phyloP scores from a whole-genome alignment of 768 basidiomycete species.

The Paxillus ammoniavirescens region DNA sequence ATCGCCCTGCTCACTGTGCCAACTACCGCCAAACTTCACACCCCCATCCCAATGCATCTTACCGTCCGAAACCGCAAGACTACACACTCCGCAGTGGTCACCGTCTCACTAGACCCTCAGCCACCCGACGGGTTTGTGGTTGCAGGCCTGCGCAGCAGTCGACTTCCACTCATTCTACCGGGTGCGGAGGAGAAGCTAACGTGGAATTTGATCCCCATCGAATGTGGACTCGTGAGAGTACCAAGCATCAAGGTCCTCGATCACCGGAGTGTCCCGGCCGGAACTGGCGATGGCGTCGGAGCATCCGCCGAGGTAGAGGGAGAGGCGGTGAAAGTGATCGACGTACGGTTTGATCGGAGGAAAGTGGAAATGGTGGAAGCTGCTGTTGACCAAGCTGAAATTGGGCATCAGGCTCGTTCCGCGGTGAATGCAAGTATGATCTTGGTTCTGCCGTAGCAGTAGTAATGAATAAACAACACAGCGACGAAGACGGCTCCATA shows the following conservation, averaged over 20 bases:
- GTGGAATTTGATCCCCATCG: slow-evolving; percentile 73
- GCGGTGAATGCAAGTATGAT: slow-evolving; percentile 4
- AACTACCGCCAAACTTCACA: slow-evolving; percentile 61
- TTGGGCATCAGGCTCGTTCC: background rate
- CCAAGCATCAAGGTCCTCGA: slow-evolving; percentile 63
- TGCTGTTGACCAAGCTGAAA: slow-evolving; percentile 7
- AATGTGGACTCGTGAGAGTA: slow-evolving; percentile 64
- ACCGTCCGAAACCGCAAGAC: slow-evolving; percentile 66
- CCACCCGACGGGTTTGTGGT: slow-evolving; percentile 74
- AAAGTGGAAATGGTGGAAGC: slow-evolving; percentile 10
- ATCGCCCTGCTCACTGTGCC: slow-evolving; percentile 67
- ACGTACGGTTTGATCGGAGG: slow-evolving; percentile 44
- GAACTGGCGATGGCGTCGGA: slow-evolving; percentile 23
- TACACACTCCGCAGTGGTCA: slow-evolving; percentile 63
- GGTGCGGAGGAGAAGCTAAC: slow-evolving; percentile 61
- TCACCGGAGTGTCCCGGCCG: slow-evolving; percentile 41
- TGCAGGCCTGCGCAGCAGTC: slow-evolving; percentile 66
- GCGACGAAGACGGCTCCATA: no score
- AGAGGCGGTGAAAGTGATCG: slow-evolving; percentile 53
- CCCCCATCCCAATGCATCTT: slow-evolving; percentile 52
- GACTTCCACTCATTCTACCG: slow-evolving; percentile 71
- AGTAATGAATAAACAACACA: background rate
- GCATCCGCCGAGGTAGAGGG: slow-evolving; percentile 38
- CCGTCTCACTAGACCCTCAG: slow-evolving; percentile 72
- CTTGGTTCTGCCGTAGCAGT: slow-evolving; percentile 18